These are phyloP conservation scores for Exophiala phaeomuriformis DNA, from an alignment of 2,329 filamentous ascomycete genomes.

Conservation along the genomic window DNA sequence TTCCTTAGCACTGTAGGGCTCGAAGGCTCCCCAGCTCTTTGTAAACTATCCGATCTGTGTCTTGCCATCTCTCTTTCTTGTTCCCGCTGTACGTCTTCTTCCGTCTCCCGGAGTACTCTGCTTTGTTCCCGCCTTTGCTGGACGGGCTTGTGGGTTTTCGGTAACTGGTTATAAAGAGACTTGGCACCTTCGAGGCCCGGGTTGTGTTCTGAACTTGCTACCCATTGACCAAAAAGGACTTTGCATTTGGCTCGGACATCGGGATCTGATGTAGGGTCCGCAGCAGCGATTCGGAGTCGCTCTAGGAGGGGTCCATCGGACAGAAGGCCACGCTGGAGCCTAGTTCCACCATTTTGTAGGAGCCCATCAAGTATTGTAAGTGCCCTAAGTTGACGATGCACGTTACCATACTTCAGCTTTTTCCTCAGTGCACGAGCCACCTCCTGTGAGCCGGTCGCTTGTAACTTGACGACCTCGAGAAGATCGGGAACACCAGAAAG, in stretches of 20 bases:
- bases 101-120: conserved; percentile 75
- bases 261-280: conserved; percentile 73
- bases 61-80: conserved; percentile 26
- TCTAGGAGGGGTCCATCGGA: conserved; percentile 88
- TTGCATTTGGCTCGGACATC: conserved; percentile 85
- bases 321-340: conserved; percentile 72
- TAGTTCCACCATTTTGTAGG: conserved; percentile 84
- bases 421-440: conserved; percentile 88
- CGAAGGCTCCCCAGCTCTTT: conserved; percentile 11
- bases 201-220: conserved; percentile 68
- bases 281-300: conserved; percentile 78
- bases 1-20: conserved; percentile 22
- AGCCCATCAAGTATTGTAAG: conserved; percentile 84
- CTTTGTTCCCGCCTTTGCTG: conserved; percentile 66
- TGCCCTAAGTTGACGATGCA: conserved; percentile 85
- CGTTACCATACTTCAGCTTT: conserved; percentile 95
- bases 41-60: conserved; percentile 12
- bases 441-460: conserved; percentile 77
- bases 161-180: conserved; percentile 65
- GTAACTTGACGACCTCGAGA: conserved; percentile 86
- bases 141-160: conserved; percentile 57
- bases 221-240: conserved; percentile 77
- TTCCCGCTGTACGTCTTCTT: conserved; percentile 58
- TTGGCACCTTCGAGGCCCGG: conserved; percentile 73
- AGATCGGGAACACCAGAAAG: conserved; percentile 86